Evolutionary conservation across 2,329 filamentous ascomycete species (phyloP).

Genomic region (Teratosphaeria nubilosa): DNA sequence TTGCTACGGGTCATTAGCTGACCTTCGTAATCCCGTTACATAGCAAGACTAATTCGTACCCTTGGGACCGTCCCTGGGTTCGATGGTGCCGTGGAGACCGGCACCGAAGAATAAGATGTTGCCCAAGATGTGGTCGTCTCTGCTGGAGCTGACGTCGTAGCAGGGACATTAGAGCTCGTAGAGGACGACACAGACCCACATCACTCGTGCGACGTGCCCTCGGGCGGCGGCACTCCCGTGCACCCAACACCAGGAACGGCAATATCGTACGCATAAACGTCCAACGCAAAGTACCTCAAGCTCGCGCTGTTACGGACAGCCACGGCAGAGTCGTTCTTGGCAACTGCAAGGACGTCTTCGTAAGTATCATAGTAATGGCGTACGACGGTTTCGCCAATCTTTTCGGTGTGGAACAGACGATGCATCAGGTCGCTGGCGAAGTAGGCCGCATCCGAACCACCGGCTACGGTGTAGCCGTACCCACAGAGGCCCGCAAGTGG

Average conservation of each 20-base stretch:
- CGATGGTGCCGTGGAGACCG: neutral
- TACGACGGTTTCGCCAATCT: slow-evolving; percentile 49
- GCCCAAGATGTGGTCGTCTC: neutral
- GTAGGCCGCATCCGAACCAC: slow-evolving; percentile 48
- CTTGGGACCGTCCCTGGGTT: neutral
- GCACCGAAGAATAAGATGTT: neutral
- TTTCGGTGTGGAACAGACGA: slow-evolving; percentile 53
- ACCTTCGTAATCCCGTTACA: neutral
- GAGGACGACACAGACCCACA: slow-evolving; percentile 1
- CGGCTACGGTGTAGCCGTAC: slow-evolving; percentile 52
- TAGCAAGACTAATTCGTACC: neutral
- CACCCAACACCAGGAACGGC: slow-evolving; percentile 54
- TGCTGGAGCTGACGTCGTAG: neutral
- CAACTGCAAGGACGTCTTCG: slow-evolving; percentile 43
- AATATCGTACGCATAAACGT: slow-evolving; percentile 57
- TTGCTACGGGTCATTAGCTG: slow-evolving; percentile 14
- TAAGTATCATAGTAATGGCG: slow-evolving; percentile 55
- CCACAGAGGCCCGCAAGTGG: slow-evolving; percentile 51
- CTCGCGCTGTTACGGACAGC: slow-evolving; percentile 50
- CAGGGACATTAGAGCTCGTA: neutral
- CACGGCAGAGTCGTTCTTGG: slow-evolving; percentile 39
- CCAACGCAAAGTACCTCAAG: slow-evolving; percentile 59
- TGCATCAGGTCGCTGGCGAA: slow-evolving; percentile 60
- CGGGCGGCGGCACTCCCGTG: slow-evolving; percentile 33
- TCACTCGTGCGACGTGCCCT: slow-evolving; percentile 5